These are phyloP conservation scores for Microsporum canis DNA, from an alignment of 2,329 filamentous ascomycete genomes.

Conservation along the genomic window DNA sequence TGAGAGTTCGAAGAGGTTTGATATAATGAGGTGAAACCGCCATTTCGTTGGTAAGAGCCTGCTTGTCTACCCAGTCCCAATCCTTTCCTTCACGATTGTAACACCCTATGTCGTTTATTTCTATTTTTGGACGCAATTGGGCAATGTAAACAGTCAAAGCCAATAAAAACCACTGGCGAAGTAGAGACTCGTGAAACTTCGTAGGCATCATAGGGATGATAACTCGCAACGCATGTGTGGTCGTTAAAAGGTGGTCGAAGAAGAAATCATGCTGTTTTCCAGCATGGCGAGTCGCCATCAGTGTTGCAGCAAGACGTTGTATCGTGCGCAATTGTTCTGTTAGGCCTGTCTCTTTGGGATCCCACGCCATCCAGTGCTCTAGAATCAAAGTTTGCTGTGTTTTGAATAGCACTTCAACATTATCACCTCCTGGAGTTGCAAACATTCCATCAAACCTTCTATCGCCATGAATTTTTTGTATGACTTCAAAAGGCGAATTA, in stretches of 20 bases:
- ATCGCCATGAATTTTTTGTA: slow-evolving; percentile 59
- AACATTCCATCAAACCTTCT: slow-evolving; percentile 58
- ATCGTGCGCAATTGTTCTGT: slow-evolving; percentile 64
- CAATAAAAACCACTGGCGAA: slow-evolving; percentile 85
- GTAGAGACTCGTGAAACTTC: slow-evolving; percentile 59
- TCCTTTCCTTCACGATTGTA: slow-evolving; percentile 52
- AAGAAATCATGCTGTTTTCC: slow-evolving; percentile 65
- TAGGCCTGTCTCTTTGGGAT: slow-evolving; percentile 18
- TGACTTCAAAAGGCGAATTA: slow-evolving; percentile 56
- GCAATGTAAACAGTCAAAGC: slow-evolving; percentile 66
- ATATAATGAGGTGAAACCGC: slow-evolving; percentile 71
- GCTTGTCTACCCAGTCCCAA: slow-evolving; percentile 66
- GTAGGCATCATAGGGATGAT: slow-evolving; percentile 65
- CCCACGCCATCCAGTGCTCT: slow-evolving; percentile 87
- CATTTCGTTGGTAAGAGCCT: slow-evolving; percentile 57
- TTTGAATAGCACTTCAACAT: slow-evolving; percentile 57
- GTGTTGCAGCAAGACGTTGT: slow-evolving; percentile 42
- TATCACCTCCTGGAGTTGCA: slow-evolving; percentile 45
- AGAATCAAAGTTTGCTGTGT: slow-evolving; percentile 59
- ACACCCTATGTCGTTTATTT: slow-evolving; percentile 47
- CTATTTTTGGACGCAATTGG: slow-evolving; percentile 60
- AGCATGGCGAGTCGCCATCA: slow-evolving; percentile 30
- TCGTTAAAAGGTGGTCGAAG: slow-evolving; percentile 68
- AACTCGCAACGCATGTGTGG: slow-evolving; percentile 78
- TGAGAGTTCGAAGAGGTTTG: slow-evolving; percentile 68